A percentile compares a stretch with the other conserved stretches of the same genome.
Evolutionary conservation across 257 asterid genomes (phyloP).

Genomic region (Fraxinus excelsior): DNA sequence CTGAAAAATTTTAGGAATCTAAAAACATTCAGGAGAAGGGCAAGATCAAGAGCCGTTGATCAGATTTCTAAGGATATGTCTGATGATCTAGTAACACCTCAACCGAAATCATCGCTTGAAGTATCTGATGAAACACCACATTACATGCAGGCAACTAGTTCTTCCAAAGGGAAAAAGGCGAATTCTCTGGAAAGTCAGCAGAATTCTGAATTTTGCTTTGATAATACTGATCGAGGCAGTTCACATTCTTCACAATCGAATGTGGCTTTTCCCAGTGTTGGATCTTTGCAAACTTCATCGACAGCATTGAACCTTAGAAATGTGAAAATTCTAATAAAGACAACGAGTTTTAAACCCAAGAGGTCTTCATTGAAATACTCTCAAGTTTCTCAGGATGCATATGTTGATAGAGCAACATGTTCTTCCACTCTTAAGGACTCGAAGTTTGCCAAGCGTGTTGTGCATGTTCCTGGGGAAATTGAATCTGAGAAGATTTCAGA

Average conservation of each 20-base stretch:
- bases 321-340: constrained; percentile 51
- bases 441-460: constrained; percentile 50
- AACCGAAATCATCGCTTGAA: constrained; percentile 25
- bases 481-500: background rate
- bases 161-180: constrained; percentile 44
- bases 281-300: constrained; percentile 27
- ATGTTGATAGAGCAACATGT: constrained; percentile 64
- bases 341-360: constrained; percentile 64
- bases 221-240: constrained; percentile 38
- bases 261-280: constrained; percentile 16
- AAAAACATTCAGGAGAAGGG: constrained; percentile 49
- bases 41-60: constrained; percentile 35
- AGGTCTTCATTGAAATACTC: constrained; percentile 30
- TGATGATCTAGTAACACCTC: constrained; percentile 26
- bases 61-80: constrained; percentile 31
- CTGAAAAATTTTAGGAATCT: constrained; percentile 31
- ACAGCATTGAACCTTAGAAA: constrained; percentile 45
- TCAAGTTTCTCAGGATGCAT: constrained; percentile 34
- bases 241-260: constrained; percentile 14
- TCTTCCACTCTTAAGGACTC: constrained; percentile 72
- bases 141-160: constrained; percentile 44
- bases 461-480: constrained; percentile 33
- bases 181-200: constrained; percentile 34
- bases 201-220: constrained; percentile 43
- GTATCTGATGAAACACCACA: constrained; percentile 41